Percentiles rank a stretch among this genome's conserved stretches.
phyloP scores from a whole-genome alignment of 2,329 filamentous ascomycete species.

The Fusarium acutatum region DNA sequence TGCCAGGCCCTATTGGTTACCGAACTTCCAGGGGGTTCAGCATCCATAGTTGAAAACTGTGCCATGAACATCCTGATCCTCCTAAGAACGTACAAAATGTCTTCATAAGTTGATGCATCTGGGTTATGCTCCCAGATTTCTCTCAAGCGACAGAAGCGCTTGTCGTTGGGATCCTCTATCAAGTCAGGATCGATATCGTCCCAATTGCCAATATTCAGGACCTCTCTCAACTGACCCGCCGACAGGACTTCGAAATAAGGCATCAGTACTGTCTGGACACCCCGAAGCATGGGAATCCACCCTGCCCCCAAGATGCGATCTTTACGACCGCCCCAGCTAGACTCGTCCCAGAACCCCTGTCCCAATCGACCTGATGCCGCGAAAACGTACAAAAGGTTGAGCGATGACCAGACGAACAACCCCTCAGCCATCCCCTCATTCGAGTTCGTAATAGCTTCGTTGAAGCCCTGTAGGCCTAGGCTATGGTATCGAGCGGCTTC shows the following conservation, averaged over 20 bases:
- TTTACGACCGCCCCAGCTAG: not conserved
- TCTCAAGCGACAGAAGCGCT: not conserved
- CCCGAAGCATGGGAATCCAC: conserved; percentile 5
- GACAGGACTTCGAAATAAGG: not conserved
- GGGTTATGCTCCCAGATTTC: not conserved
- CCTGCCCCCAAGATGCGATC: not conserved
- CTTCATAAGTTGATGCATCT: not conserved
- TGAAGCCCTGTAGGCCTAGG: not conserved
- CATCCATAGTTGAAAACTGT: not conserved
- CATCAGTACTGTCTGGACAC: not conserved
- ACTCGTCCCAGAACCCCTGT: not conserved
- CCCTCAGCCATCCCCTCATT: not conserved
- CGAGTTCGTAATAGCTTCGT: fast-evolving
- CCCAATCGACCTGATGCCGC: not conserved
- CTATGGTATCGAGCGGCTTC: not conserved
- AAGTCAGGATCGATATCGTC: not conserved
- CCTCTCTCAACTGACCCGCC: not conserved
- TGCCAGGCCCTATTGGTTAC: not conserved
- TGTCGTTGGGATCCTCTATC: not conserved
- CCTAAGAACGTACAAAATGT: not conserved
- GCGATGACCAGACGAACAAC: not conserved
- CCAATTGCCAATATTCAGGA: not conserved
- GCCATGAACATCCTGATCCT: conserved; percentile 1
- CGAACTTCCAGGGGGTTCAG: fast-evolving
- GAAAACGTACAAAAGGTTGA: not conserved